Base-by-base conservation (phyloP, 1,284 basidiomycete genomes). In the Cutaneotrichosporon cutaneum region DNA sequence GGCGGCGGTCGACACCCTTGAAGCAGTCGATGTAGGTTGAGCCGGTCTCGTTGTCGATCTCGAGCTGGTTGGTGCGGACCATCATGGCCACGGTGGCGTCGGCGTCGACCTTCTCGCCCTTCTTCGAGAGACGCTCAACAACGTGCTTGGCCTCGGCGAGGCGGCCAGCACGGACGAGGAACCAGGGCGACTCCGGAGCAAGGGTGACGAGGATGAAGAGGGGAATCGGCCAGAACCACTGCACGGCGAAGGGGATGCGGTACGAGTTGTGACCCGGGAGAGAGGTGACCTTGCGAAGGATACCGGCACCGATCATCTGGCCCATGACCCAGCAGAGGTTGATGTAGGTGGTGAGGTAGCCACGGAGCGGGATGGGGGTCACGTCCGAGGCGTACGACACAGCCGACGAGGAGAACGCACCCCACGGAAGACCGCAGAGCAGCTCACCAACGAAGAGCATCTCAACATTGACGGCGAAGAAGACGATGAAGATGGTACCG, bases 251-350 rank as follows among this genome's bases (percentile, higher is more conserved):
- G 13, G 80, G 78, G 27, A 81, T 67, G 36, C 60, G 55, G 68
- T 65, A 62, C 69, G 67, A 32, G 52, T 54, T 54, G 21, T 9
- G 22, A 24, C 52, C 52, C 3, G 21, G 21, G 22, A 54, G 52
- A 18, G 52, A 39, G 3, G 35, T 36, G 54, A 39, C 30, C 81
- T 71, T 48, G 11, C 27, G 24, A 70, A 73, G 77, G 14, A 61
- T 58, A 22, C 60, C 63, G 5, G 63, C 59, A 10, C 52, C 59
- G 27, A 64, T 47, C 39, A 64, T 59, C 50, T 73, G 71, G 14
- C 81, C 81, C 26, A 81, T 72, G 36, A 79, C 82, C 82, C 82
- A 83, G 71, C 82, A 83, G 26, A 82, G 70, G 72, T 82, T 82
- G 68, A 83, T 80, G 51, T 69, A 72, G n/a, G 69, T 69, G n/a